phyloP scores from a whole-genome alignment of 2,329 filamentous ascomycete genomes.

The Colletotrichum destructivum region DNA sequence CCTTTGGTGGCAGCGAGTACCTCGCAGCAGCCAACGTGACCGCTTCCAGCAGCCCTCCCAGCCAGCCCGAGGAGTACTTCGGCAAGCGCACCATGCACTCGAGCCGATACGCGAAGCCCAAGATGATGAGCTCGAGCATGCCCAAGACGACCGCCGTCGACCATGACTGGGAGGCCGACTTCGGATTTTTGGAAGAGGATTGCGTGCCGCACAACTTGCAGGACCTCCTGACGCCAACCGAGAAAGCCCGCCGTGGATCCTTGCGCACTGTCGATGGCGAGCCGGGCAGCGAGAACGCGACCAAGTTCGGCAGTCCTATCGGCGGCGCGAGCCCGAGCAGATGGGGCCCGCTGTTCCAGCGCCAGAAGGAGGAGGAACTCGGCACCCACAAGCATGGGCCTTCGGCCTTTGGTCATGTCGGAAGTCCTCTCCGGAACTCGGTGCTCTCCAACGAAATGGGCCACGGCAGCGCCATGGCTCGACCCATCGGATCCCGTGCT shows the following conservation, averaged over 20 bases:
- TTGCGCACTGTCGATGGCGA: slow-evolving; percentile 70
- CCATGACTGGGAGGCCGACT: slow-evolving; percentile 76
- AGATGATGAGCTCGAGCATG: slow-evolving; percentile 78
- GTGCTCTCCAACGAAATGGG: slow-evolving; percentile 70
- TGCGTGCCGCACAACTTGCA: slow-evolving; percentile 83
- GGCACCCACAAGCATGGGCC: slow-evolving; percentile 54
- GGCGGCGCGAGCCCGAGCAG: slow-evolving; percentile 71
- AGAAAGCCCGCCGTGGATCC: slow-evolving; percentile 76
- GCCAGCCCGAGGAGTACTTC: slow-evolving; percentile 76
- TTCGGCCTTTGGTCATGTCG: slow-evolving; percentile 77
- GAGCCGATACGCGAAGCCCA: slow-evolving; percentile 77
- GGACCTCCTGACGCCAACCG: slow-evolving; percentile 76
- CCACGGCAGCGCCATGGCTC: slow-evolving; percentile 53
- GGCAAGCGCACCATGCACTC: slow-evolving; percentile 81
- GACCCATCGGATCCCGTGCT: slow-evolving; percentile 59
- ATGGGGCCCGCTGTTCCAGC: slow-evolving; percentile 74
- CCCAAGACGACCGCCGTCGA: slow-evolving; percentile 76
- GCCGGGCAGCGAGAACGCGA: slow-evolving; percentile 60
- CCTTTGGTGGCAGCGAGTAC: slow-evolving; percentile 77
- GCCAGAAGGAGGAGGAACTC: slow-evolving; percentile 71
- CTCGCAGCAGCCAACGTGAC: slow-evolving; percentile 61
- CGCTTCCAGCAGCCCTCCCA: slow-evolving; percentile 60
- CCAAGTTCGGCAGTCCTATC: slow-evolving; percentile 74
- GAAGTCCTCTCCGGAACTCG: slow-evolving; percentile 76
- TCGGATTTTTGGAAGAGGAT: slow-evolving; percentile 87